Percentiles rank a stretch among this genome's conserved stretches.
phyloP scores from a whole-genome alignment of 306 rosid species.

The Begonia loranthoides region DNA sequence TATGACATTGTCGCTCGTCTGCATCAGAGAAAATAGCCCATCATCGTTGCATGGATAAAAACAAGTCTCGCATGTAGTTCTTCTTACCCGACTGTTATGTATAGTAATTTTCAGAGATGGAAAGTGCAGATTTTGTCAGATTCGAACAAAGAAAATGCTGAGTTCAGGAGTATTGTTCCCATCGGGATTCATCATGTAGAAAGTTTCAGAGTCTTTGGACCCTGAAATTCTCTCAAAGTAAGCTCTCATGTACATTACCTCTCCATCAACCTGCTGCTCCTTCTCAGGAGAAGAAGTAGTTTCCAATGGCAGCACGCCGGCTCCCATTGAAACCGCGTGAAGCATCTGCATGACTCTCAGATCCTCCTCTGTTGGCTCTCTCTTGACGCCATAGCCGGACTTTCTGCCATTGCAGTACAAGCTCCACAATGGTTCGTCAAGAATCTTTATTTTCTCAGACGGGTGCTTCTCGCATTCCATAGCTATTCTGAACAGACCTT shows the following conservation, averaged over 20 bases:
- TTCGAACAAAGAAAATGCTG: slow-evolving; percentile 54
- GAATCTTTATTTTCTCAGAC: slow-evolving; percentile 33
- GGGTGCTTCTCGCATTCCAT: slow-evolving; percentile 61
- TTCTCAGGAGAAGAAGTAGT: neutral
- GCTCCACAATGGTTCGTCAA: slow-evolving; percentile 68
- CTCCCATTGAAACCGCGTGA: slow-evolving; percentile 54
- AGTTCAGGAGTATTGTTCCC: slow-evolving; percentile 53
- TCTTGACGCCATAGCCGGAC: slow-evolving; percentile 57
- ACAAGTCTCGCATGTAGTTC: no score
- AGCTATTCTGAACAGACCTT: slow-evolving; percentile 54
- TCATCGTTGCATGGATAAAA: no score
- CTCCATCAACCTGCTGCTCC: slow-evolving; percentile 32
- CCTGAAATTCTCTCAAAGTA: slow-evolving; percentile 64
- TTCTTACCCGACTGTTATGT: no score
- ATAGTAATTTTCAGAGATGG: no score
- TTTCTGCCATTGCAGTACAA: slow-evolving; percentile 70
- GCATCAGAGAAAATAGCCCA: no score
- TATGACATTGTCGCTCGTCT: no score
- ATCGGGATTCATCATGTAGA: slow-evolving; percentile 75
- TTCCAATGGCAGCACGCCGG: slow-evolving; percentile 53
- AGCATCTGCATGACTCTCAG: slow-evolving; percentile 55
- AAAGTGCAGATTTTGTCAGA: slow-evolving; percentile 15
- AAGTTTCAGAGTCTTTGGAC: slow-evolving; percentile 76
- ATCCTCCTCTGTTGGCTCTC: slow-evolving; percentile 61
- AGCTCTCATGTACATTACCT: slow-evolving; percentile 61